Evolutionary conservation across 441 rosid genomes (phyloP).

Genomic region (Omphalea diandra): DNA sequence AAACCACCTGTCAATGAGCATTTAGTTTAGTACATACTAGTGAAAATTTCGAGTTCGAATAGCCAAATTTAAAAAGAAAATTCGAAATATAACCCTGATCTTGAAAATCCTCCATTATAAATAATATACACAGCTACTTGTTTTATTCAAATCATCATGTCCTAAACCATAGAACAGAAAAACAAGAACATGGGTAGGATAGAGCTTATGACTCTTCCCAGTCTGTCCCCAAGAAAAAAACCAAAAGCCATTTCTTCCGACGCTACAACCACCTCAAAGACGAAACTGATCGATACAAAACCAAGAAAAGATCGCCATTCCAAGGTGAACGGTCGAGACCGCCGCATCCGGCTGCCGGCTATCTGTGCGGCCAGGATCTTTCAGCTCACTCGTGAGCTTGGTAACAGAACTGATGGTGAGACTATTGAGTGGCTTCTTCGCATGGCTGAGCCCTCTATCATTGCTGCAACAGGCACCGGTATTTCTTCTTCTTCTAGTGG

Average conservation of each 20-base stretch:
- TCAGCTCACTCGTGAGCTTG: slow-evolving; percentile 39
- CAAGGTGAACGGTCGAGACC: slow-evolving; percentile 42
- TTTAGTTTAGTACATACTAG: no score
- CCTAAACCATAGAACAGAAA: no score
- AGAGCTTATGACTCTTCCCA: background rate
- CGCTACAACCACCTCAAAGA: background rate
- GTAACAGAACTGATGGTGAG: slow-evolving; percentile 35
- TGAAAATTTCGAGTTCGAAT: no score
- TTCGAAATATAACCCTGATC: background rate
- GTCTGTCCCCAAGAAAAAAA: background rate
- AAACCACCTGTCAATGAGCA: no score
- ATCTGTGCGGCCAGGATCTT: slow-evolving; percentile 35
- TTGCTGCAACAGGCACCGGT: slow-evolving; percentile 27
- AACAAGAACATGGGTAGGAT: background rate
- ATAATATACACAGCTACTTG: background rate
- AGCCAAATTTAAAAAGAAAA: no score
- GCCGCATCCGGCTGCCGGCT: slow-evolving; percentile 32
- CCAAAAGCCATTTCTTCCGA: background rate
- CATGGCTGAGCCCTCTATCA: slow-evolving; percentile 36
- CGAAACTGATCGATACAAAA: background rate
- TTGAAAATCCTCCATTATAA: background rate
- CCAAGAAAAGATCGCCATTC: slow-evolving; percentile 33
- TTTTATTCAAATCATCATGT: background rate
- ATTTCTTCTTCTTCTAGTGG: background rate
- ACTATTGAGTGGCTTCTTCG: slow-evolving; percentile 39